Base-by-base conservation (phyloP, 2,329 filamentous ascomycete genomes). In the Didymella lethalis region DNA sequence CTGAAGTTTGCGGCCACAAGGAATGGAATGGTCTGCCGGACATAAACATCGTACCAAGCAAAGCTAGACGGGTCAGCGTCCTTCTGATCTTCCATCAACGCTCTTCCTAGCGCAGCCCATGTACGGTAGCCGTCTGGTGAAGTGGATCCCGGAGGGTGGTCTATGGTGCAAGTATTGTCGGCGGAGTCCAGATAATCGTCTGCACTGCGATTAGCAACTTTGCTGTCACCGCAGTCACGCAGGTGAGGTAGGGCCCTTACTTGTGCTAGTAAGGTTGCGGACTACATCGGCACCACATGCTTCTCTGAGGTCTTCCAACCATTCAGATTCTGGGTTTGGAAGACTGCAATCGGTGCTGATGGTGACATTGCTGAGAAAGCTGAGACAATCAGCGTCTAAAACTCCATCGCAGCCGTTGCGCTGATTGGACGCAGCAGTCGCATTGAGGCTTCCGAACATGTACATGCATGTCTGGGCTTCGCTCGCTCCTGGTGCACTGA, bases 381-480 rank as follows among this genome's bases (percentile, higher is more conserved):
- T 31, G 16, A 43, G 43, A 36, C 56, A 59, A 2, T 18, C 28
- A 25, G 50, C 50, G 31, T 54, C 50, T 20, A 59, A 7, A 4
- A 59, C 41, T 11, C 56, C 56, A 8, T 59, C 56, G 36, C 56
- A 59, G 12, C 56, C 56, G 4, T 54, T 46, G 16, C 28, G 46
- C 2, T 43, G 32, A 7, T 29, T 20, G 11, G 56, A 59, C 7
- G 56, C 41, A 8, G 46, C 41, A 8, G 50, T 59, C 5, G 23
- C 41, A 16, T 59, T 59, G 40, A 59, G 32, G 12, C 50, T 46
- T 2, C 16, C 41, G 11, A 59, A 51, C 56, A 59, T 59, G 25
- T 41, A 34, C 2, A 48, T 40, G 14, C 56, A 59, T 14, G 41
- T n/a, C 16, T 31, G 26, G 16, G 50, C 56, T 28, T 59, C 50